A percentile compares a stretch with the other conserved stretches of the same genome.
phyloP scores from a whole-genome alignment of 2,329 filamentous ascomycete genomes.

The Clonostachys byssicola region DNA sequence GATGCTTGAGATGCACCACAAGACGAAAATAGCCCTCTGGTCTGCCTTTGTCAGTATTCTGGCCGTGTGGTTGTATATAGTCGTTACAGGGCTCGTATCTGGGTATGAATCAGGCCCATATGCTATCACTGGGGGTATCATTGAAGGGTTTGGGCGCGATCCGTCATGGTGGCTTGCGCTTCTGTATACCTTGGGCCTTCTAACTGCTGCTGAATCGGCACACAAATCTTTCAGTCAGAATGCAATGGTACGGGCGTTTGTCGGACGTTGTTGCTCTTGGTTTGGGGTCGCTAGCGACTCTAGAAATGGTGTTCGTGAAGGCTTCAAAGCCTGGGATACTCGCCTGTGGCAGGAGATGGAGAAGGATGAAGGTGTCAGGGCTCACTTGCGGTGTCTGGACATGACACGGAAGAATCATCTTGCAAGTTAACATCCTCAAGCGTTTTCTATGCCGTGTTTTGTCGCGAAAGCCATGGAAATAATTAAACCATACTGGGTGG shows the following conservation, averaged over 20 bases:
- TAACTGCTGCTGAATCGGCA: slow-evolving; percentile 44
- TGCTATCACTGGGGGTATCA: slow-evolving; percentile 64
- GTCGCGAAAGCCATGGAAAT: too few species aligned
- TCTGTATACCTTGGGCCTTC: slow-evolving; percentile 55
- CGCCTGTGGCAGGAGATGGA: slow-evolving; percentile 59
- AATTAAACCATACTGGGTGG: too few species aligned
- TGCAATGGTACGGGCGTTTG: slow-evolving; percentile 33
- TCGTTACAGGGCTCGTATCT: slow-evolving; percentile 65
- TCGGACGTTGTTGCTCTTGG: too few species aligned
- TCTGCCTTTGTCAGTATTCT: slow-evolving; percentile 53
- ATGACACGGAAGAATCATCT: too few species aligned
- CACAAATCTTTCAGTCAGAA: slow-evolving; percentile 38
- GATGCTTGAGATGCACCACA: slow-evolving; percentile 75
- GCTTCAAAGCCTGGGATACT: too few species aligned
- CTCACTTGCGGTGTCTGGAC: slow-evolving; percentile 35
- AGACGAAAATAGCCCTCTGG: slow-evolving; percentile 57
- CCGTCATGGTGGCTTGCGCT: slow-evolving; percentile 71
- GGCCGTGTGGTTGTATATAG: slow-evolving; percentile 73
- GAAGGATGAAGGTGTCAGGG: slow-evolving; percentile 38
- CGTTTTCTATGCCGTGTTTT: too few species aligned
- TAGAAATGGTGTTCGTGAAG: too few species aligned
- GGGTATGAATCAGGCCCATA: slow-evolving; percentile 48
- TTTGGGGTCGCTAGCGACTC: slow-evolving; percentile 15
- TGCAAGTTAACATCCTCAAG: too few species aligned
- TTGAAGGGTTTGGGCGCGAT: slow-evolving; percentile 62